A percentile compares a stretch with the other conserved stretches of the same genome.
Conservation (phyloP, 2,329 filamentous ascomycete genomes). For the Penicillium sp. region DNA sequence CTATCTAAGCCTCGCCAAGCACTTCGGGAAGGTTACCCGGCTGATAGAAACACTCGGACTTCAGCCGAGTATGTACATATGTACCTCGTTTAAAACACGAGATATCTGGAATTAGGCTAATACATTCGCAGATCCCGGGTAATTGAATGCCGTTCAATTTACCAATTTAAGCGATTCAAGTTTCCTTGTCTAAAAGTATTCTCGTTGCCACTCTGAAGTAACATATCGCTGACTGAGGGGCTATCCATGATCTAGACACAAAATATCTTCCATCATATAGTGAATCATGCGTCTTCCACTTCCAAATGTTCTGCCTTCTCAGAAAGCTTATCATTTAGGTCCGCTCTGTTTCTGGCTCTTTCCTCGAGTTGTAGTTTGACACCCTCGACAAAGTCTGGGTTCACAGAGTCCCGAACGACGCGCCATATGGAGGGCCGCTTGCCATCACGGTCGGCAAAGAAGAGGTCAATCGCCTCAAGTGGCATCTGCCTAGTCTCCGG, state of each 20-base stretch:
- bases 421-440: constrained; percentile 11
- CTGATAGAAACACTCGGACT: neutral
- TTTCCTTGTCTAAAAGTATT: too few relatives aligned
- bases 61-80: neutral
- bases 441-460: constrained; percentile 11
- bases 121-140: neutral
- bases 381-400: constrained; percentile 7
- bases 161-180: neutral
- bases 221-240: too few relatives aligned
- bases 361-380: constrained; percentile 36
- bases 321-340: neutral
- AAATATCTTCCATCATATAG: neutral
- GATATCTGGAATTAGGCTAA: neutral
- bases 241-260: neutral
- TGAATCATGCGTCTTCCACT: constrained; percentile 1
- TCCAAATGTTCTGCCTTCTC: constrained; percentile 1
- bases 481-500: constrained; percentile 18
- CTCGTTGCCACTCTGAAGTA: too few relatives aligned
- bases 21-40: neutral
- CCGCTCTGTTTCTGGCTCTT: constrained; percentile 1
- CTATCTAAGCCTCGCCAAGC: neutral
- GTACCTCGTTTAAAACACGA: neutral
- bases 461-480: constrained; percentile 10
- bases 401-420: constrained; percentile 10
- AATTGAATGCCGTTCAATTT: neutral